These are phyloP conservation scores for Eleusine coracana DNA, from an alignment of 176 grass and related monocot genomes.

Conservation along the genomic window DNA sequence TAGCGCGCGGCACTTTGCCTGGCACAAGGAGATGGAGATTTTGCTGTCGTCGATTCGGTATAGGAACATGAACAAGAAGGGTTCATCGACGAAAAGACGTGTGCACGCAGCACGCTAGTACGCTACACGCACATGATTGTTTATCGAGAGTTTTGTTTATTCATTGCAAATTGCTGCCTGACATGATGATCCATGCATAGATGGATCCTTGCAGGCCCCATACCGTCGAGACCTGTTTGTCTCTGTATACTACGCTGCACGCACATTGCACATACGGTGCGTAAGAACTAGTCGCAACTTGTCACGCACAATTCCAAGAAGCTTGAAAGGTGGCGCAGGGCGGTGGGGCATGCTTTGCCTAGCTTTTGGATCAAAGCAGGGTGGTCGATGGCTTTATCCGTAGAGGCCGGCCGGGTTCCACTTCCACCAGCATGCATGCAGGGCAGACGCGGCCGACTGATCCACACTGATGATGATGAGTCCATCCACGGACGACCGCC, in stretches of 20 bases:
- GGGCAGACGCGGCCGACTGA: not conserved
- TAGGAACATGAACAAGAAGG: not conserved
- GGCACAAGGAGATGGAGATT: conserved; percentile 14
- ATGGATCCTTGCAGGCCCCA: not conserved
- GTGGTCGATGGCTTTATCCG: conserved; percentile 17
- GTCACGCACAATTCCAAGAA: not conserved
- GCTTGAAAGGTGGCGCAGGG: not conserved
- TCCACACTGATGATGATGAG: not conserved
- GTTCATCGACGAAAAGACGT: not conserved
- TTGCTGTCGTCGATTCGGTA: conserved; percentile 10
- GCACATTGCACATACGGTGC: not conserved
- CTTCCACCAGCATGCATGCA: not conserved
- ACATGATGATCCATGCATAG: not conserved
- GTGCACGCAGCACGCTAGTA: no score
- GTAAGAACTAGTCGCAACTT: not conserved
- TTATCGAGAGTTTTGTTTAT: not conserved
- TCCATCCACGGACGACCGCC: not conserved
- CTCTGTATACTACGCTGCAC: not conserved
- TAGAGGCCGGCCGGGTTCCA: not conserved
- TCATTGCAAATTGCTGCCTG: not conserved
- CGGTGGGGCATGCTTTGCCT: not conserved
- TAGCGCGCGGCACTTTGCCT: not conserved
- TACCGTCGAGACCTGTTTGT: not conserved
- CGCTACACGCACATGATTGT: not conserved
- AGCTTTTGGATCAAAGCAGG: not conserved